Conservation (phyloP, 2,329 filamentous ascomycete genomes). For the Ciborinia camelliae region DNA sequence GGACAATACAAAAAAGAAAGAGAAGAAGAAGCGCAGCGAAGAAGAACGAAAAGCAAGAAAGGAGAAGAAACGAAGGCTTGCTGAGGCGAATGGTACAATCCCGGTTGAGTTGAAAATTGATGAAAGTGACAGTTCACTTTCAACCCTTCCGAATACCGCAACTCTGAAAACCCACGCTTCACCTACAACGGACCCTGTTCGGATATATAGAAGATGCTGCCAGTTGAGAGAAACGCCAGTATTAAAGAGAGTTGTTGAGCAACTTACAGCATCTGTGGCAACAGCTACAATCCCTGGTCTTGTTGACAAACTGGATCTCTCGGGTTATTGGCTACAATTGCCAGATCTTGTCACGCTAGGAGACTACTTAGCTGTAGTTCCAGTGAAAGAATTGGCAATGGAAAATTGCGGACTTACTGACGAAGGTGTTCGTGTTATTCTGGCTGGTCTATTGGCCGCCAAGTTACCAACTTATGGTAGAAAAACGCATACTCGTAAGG, state of each 20-base stretch:
- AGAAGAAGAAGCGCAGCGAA: constrained; percentile 94
- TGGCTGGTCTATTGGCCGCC: constrained; percentile 80
- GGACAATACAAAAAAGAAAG: constrained; percentile 69
- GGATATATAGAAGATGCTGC: constrained; percentile 92
- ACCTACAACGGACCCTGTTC: constrained; percentile 84
- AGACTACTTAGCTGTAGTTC: constrained; percentile 91
- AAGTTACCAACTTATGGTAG: constrained; percentile 57
- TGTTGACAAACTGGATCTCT: constrained; percentile 78
- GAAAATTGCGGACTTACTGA: constrained; percentile 86
- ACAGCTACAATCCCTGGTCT: constrained; percentile 62
- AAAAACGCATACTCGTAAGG: constrained; percentile 25
- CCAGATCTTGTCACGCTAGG: constrained; percentile 83
- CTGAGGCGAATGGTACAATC: constrained; percentile 81
- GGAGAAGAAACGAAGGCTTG: constrained; percentile 79
- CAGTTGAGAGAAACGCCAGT: constrained; percentile 91
- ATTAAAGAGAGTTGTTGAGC: constrained; percentile 85
- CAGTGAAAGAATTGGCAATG: constrained; percentile 78
- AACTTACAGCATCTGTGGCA: constrained; percentile 68
- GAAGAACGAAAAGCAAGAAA: constrained; percentile 89
- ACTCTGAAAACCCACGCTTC: constrained; percentile 55
- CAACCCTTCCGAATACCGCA: constrained; percentile 32
- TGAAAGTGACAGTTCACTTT: constrained; percentile 53
- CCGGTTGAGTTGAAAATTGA: constrained; percentile 79
- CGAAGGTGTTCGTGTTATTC: constrained; percentile 79
- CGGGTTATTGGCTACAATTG: constrained; percentile 77